Conservation (phyloP, 352 stramenopile genomes). For the Globisporangium okanoganense region DNA sequence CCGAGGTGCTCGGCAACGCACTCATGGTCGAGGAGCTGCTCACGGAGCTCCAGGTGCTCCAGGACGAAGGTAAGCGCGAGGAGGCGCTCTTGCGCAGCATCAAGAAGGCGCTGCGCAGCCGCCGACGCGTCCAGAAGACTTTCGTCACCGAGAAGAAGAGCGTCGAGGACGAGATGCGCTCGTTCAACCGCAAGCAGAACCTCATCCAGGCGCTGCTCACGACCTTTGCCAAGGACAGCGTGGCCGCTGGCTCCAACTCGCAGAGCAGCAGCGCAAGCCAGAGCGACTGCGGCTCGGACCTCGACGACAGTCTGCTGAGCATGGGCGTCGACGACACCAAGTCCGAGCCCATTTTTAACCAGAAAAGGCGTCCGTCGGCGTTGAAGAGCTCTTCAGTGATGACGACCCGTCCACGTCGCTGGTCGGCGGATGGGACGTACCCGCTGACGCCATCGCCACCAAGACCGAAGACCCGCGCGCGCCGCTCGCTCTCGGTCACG, state of each 20-base stretch:
- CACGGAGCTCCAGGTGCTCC: conserved; percentile 42
- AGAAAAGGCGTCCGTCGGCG: neutral
- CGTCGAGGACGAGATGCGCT: conserved; percentile 40
- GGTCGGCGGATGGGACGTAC: conserved; percentile 6
- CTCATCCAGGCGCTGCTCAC: conserved; percentile 55
- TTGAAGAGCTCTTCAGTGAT: neutral
- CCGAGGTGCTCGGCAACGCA: conserved; percentile 46
- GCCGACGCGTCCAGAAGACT: conserved; percentile 28
- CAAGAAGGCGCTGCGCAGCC: conserved; percentile 35
- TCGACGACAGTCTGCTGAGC: conserved; percentile 16
- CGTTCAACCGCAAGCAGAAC: conserved; percentile 52
- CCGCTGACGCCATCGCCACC: neutral
- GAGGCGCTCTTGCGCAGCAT: conserved; percentile 41
- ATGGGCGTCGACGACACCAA: conserved; percentile 1
- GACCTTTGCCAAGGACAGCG: conserved; percentile 35
- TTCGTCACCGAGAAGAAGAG: conserved; percentile 30
- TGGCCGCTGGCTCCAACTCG: conserved; percentile 18
- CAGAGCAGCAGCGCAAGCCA: conserved; percentile 32
- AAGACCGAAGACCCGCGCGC: conserved; percentile 1
- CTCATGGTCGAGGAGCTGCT: conserved; percentile 44
- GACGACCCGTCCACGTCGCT: conserved; percentile 7
- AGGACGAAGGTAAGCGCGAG: conserved; percentile 44
- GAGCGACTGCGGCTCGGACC: conserved; percentile 37
- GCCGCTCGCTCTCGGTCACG: conserved; percentile 22
- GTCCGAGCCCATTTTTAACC: conserved; percentile 3